Evolutionary conservation across 2,329 filamentous ascomycete species (phyloP).

Genomic region (Fusarium buharicum): DNA sequence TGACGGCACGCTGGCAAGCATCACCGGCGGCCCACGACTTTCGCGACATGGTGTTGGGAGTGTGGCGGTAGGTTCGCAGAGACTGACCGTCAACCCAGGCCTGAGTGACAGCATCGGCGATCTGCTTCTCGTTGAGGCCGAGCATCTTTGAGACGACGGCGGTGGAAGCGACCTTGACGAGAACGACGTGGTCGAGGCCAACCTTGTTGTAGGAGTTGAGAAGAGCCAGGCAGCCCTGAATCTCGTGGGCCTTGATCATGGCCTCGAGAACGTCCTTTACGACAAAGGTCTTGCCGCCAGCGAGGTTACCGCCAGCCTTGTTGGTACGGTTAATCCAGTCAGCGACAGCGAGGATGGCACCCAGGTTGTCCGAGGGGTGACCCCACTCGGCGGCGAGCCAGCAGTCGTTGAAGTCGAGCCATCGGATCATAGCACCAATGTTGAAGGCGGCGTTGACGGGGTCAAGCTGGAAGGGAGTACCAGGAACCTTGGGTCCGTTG

Average conservation of each 20-base stretch:
- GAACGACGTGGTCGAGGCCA: constrained; percentile 94
- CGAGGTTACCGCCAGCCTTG: constrained; percentile 79
- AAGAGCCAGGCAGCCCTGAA: constrained; percentile 95
- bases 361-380: constrained; percentile 97
- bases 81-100: constrained; percentile 97
- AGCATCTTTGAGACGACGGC: constrained; percentile 97
- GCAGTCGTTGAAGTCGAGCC: constrained; percentile 99
- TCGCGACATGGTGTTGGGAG: constrained; percentile 98
- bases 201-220: constrained; percentile 99
- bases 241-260: constrained; percentile 99
- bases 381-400: constrained; percentile 99
- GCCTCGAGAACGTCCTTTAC: constrained; percentile 91
- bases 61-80: constrained; percentile 95
- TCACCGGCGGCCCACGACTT: constrained; percentile 99
- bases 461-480: constrained; percentile 93
- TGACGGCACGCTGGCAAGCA: constrained; percentile 94
- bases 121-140: constrained; percentile 88
- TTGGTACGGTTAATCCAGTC: constrained; percentile 97
- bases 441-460: constrained; percentile 97
- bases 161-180: constrained; percentile 96
- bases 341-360: constrained; percentile 93
- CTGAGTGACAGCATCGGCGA: constrained; percentile 93
- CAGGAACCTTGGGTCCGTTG: constrained; percentile 89
- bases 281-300: constrained; percentile 88
- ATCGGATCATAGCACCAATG: constrained; percentile 98